phyloP scores from a whole-genome alignment of 352 stramenopile genomes.

The Pythium phragmitis region DNA sequence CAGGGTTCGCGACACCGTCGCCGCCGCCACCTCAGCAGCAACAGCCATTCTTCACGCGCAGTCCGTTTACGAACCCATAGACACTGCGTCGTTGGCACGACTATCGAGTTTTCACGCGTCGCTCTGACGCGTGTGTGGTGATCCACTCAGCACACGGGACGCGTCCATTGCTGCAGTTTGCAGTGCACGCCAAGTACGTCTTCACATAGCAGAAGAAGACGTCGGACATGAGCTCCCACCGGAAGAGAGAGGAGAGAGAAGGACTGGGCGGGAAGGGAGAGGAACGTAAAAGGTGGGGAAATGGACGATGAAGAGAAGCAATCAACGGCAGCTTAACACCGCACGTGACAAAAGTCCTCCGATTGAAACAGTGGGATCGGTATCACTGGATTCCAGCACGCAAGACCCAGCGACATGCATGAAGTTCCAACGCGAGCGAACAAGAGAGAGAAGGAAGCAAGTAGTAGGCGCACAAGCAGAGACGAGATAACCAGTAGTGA shows the following conservation, averaged over 20 bases:
- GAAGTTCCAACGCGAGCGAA: background rate
- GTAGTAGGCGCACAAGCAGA: background rate
- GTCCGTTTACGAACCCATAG: constrained; percentile 68
- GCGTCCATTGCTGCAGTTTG: background rate
- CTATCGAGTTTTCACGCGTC: background rate
- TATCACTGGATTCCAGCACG: background rate
- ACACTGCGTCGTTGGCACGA: background rate
- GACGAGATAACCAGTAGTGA: no score
- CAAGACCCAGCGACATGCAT: background rate
- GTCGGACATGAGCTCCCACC: no score
- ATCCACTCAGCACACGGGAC: no score
- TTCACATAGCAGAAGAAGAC: no score
- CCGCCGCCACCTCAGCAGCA: constrained; percentile 8
- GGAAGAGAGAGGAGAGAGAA: background rate
- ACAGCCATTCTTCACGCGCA: constrained; percentile 46
- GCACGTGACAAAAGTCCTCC: background rate
- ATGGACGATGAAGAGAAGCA: background rate
- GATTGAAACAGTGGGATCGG: background rate
- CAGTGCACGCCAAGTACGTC: no score
- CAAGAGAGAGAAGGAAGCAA: background rate
- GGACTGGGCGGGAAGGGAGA: no score
- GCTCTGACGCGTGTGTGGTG: no score
- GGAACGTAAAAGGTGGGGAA: background rate
- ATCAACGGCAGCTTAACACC: background rate
- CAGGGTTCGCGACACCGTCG: constrained; percentile 22